These are phyloP conservation scores for Eragrostis curvula DNA, from an alignment of 176 grass and related monocot genomes.

Conservation along the genomic window DNA sequence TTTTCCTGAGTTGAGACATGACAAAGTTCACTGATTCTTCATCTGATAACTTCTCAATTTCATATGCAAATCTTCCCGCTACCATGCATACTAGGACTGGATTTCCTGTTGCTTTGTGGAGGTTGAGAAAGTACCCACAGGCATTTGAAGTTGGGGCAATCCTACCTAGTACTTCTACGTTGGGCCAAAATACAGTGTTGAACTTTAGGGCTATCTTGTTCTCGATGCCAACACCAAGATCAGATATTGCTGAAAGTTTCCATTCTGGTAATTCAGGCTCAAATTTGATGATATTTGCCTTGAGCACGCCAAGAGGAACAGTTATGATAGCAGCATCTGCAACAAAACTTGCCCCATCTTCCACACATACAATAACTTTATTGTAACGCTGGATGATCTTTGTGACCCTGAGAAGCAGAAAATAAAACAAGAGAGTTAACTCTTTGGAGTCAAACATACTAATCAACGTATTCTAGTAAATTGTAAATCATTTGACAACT, in stretches of 20 bases:
- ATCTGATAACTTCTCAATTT: slow-evolving; percentile 90
- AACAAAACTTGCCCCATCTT: slow-evolving; percentile 73
- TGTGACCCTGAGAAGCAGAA: slow-evolving; percentile 64
- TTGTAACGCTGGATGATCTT: slow-evolving; percentile 85
- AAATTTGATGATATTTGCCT: slow-evolving; percentile 93
- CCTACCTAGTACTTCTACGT: slow-evolving; percentile 88
- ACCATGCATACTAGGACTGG: slow-evolving; percentile 95
- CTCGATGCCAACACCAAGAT: slow-evolving; percentile 86
- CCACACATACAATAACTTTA: slow-evolving; percentile 75
- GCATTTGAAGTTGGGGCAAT: slow-evolving; percentile 74
- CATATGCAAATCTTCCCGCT: slow-evolving; percentile 85
- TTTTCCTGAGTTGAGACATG: slow-evolving; percentile 83
- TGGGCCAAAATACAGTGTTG: slow-evolving; percentile 85
- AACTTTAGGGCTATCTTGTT: slow-evolving; percentile 95
- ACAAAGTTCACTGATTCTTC: slow-evolving; percentile 78
- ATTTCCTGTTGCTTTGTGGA: slow-evolving; percentile 92
- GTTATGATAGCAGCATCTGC: slow-evolving; percentile 94
- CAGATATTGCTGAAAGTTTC: slow-evolving; percentile 85
- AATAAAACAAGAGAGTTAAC: background rate
- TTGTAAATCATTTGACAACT: slow-evolving; percentile 18
- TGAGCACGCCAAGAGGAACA: slow-evolving; percentile 91
- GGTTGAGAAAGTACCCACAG: slow-evolving; percentile 97
- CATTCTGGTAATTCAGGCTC: slow-evolving; percentile 83
- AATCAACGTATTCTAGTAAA: background rate
- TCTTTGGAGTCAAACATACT: background rate